Evolutionary conservation across 768 basidiomycete genomes (phyloP).

Genomic region (Russula sp.): DNA sequence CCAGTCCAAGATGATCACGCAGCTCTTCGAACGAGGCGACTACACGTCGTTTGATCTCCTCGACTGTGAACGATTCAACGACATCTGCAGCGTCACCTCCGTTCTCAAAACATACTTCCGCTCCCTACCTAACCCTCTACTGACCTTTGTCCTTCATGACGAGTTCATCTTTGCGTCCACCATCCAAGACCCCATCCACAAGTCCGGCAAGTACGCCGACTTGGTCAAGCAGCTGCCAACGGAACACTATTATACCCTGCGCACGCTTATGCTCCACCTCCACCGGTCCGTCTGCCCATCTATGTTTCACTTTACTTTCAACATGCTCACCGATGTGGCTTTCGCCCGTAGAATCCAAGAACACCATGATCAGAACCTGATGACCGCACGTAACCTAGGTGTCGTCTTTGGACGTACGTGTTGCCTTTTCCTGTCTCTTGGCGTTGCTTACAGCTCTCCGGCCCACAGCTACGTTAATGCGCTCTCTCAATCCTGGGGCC

Average conservation of each 20-base stretch:
- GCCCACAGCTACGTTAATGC: conserved; percentile 81
- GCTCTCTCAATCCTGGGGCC: conserved; percentile 74
- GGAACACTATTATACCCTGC: conserved; percentile 84
- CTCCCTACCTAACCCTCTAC: conserved; percentile 80
- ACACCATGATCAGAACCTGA: conserved; percentile 70
- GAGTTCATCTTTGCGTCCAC: conserved; percentile 76
- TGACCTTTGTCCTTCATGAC: conserved; percentile 89
- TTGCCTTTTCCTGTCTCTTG: not conserved
- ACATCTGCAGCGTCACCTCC: conserved; percentile 94
- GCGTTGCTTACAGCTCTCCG: not conserved
- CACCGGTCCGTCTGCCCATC: conserved; percentile 50
- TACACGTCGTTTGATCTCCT: conserved; percentile 83
- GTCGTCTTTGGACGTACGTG: conserved; percentile 97
- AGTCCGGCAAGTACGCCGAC: conserved; percentile 55
- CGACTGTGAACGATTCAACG: conserved; percentile 89
- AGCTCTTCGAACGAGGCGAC: conserved; percentile 90
- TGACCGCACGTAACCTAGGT: conserved; percentile 92
- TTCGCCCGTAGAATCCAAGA: conserved; percentile 47
- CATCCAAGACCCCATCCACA: conserved; percentile 55
- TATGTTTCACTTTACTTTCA: conserved; percentile 3
- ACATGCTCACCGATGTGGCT: conserved; percentile 6
- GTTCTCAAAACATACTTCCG: conserved; percentile 97
- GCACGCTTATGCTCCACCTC: conserved; percentile 80
- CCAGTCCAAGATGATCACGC: conserved; percentile 89
- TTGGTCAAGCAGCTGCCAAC: conserved; percentile 73